Conservation (phyloP, 176 grass and related monocot species). For the Chloris gayana region DNA sequence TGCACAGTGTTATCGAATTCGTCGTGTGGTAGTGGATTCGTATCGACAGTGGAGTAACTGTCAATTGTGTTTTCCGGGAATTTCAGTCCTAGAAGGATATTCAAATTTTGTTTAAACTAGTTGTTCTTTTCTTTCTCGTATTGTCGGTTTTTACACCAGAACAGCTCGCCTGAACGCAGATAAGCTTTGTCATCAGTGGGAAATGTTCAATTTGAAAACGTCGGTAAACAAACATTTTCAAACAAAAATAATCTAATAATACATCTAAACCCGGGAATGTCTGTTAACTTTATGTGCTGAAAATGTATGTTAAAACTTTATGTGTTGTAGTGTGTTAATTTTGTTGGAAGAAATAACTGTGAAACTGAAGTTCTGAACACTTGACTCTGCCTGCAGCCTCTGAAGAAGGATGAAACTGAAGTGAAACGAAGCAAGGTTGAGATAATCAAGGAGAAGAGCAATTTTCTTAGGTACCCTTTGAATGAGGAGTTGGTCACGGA, state of each 20-base stretch:
- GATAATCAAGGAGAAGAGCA: slow-evolving; percentile 95
- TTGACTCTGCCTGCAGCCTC: slow-evolving; percentile 58
- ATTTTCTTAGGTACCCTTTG: slow-evolving; percentile 90
- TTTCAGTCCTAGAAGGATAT: background rate
- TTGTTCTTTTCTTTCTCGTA: background rate
- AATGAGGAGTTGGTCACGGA: slow-evolving; percentile 87
- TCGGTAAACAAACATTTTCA: background rate
- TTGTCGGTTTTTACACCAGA: background rate
- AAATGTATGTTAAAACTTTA: background rate
- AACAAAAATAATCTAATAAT: too few species aligned
- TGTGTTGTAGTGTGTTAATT: background rate
- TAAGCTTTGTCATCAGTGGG: background rate
- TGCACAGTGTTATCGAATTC: background rate
- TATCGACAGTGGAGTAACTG: background rate
- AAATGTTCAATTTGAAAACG: slow-evolving; percentile 23
- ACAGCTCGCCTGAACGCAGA: background rate
- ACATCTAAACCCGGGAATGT: background rate
- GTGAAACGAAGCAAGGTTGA: slow-evolving; percentile 98
- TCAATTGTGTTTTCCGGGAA: background rate
- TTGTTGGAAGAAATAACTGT: background rate
- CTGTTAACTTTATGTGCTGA: background rate
- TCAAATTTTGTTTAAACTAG: background rate
- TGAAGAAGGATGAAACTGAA: slow-evolving; percentile 56
- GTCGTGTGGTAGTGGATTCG: background rate
- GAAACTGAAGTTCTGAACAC: slow-evolving; percentile 10